These are phyloP conservation scores for Anethum foeniculum DNA, from an alignment of 140 eudicot genomes.

Conservation along the genomic window DNA sequence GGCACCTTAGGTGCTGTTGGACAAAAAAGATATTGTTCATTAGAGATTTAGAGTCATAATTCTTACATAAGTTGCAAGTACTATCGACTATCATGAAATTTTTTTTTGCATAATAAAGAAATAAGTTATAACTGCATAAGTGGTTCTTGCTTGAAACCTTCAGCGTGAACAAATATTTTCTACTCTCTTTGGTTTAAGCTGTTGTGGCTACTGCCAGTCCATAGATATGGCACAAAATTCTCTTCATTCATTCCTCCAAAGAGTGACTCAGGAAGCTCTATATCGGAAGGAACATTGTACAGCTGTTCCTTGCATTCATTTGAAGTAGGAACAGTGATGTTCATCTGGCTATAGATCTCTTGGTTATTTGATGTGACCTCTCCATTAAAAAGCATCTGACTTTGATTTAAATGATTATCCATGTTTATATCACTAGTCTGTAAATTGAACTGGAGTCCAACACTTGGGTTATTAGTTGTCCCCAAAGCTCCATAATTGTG, in stretches of 20 bases:
- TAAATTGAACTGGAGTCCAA: slow-evolving; percentile 20
- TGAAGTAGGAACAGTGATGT: slow-evolving; percentile 11
- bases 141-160: background rate
- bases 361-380: slow-evolving; percentile 5
- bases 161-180: background rate
- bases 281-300: slow-evolving; percentile 7
- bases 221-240: slow-evolving; percentile 14
- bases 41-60: background rate
- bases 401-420: slow-evolving; percentile 22
- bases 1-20: background rate
- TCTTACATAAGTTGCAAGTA: slow-evolving; percentile 10
- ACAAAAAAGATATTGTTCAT: slow-evolving; percentile 3
- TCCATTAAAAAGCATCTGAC: slow-evolving; percentile 6
- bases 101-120: background rate
- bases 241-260: slow-evolving; percentile 15
- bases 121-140: background rate
- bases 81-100: background rate
- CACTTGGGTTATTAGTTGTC: slow-evolving; percentile 17
- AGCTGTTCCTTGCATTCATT: slow-evolving; percentile 21
- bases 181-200: slow-evolving; percentile 12
- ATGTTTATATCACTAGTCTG: slow-evolving; percentile 15
- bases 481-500: slow-evolving; percentile 19
- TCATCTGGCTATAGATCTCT: slow-evolving; percentile 11
- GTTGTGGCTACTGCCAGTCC: slow-evolving; percentile 15
- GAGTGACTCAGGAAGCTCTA: slow-evolving; percentile 4